Evolutionary conservation across 805 yeast genomes (phyloP), one percentile per base, ranked within the genome.

Genomic region (Lipomyces spencermartinsiae): DNA sequence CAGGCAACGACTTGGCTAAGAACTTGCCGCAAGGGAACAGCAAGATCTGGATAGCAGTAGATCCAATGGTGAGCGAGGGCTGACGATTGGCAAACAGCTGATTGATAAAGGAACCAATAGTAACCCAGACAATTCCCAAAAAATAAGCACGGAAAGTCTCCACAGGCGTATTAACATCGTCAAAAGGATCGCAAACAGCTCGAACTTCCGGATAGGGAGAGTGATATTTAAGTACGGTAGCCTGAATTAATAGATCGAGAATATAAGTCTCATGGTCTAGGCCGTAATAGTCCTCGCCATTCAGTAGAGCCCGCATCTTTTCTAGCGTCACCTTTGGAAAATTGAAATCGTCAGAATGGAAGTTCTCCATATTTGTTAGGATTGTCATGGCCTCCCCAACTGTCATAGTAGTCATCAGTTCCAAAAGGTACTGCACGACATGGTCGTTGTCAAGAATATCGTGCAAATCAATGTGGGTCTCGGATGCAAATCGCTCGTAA

Each of bases 151-250:
- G 80, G 62, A 84, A 74, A 4, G 88, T 86, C 68, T 86, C 88
- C 51, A 78, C 80, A 1, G 82, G 82, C 53, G 80, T 75, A 5
- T 67, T 58, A 0, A 83, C 83, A 66, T 87, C 88, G 71, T 87
- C 90, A 59, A 73, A 78, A 16, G 87, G 84, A 22, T 86, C 87
- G 19, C 87, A 87, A n/a, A 88, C 84, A 9, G 91, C 87, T 49
- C 91, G 77, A n/a, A 88, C 88, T 72, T 88, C 91, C 1, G 90
- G 89, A 69, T 87, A 87, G 4, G 90, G 89, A 8, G 67, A 64
- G 19, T 64, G 67, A 14, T 4, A 60, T 34, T 61, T 35, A n/a
- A 64, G 49, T 29, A 64, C 57, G 33, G 61, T 54, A 9, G 64
- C 64, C 51, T 61, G 35, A 29, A 56, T 56, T 16, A 59, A 33